A percentile compares a stretch with the other conserved stretches of the same genome.
phyloP scores from a whole-genome alignment of 2,329 filamentous ascomycete species.

The Camillea tinctor region DNA sequence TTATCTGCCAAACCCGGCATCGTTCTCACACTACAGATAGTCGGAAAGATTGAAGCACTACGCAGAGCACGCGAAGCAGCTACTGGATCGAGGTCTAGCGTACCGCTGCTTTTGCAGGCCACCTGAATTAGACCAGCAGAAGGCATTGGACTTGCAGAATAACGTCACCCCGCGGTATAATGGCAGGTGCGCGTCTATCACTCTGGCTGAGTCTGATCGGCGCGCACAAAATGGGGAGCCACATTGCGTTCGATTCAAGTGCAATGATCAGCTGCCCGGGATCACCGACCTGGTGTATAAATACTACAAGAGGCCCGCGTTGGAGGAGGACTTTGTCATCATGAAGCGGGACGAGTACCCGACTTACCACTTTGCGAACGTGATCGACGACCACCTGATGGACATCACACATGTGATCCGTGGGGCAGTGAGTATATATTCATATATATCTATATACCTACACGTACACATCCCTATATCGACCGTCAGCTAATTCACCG shows the following conservation, averaged over 20 bases:
- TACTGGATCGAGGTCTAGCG: constrained; percentile 71
- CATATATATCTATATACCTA: neutral
- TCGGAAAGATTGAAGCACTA: constrained; percentile 79
- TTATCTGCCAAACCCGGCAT: neutral
- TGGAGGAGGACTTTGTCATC: constrained; percentile 80
- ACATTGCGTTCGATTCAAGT: constrained; percentile 76
- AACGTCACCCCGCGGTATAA: constrained; percentile 48
- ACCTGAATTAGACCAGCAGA: constrained; percentile 67
- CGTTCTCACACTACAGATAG: constrained; percentile 24
- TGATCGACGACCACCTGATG: constrained; percentile 95
- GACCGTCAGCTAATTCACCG: neutral
- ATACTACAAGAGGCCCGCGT: constrained; percentile 52
- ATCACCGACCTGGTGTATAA: constrained; percentile 82
- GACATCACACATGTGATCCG: constrained; percentile 93
- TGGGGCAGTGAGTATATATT: constrained; percentile 66
- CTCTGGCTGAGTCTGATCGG: constrained; percentile 65
- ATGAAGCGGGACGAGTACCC: constrained; percentile 90
- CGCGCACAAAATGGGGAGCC: constrained; percentile 67
- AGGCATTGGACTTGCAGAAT: constrained; percentile 57
- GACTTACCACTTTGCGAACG: constrained; percentile 96
- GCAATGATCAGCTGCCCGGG: constrained; percentile 60
- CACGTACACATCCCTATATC: too few relatives aligned
- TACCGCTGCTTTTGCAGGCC: constrained; percentile 92
- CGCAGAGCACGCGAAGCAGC: constrained; percentile 62
- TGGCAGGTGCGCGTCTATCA: constrained; percentile 69